Conservation (phyloP, 2,329 filamentous ascomycete species). For the Fusarium sambucinum region DNA sequence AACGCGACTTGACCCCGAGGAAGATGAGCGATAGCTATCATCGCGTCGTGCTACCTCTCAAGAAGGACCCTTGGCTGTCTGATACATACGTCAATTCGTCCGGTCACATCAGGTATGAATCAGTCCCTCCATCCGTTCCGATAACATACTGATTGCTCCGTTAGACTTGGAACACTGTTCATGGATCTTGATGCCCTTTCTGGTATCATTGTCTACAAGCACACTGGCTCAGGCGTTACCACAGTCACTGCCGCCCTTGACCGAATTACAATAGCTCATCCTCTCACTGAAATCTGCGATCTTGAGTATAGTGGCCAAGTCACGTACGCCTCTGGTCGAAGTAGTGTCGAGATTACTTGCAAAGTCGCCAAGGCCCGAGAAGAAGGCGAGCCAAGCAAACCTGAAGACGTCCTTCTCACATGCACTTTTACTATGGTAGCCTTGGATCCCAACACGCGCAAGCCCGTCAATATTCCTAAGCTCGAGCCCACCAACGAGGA, state of each 20-base stretch:
- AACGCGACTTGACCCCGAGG: slow-evolving; percentile 47
- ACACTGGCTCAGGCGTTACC: slow-evolving; percentile 68
- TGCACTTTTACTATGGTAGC: slow-evolving; percentile 54
- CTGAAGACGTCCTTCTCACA: slow-evolving; percentile 60
- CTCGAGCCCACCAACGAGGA: slow-evolving; percentile 45
- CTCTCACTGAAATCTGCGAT: slow-evolving; percentile 81
- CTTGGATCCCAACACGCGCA: slow-evolving; percentile 47
- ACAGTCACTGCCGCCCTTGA: slow-evolving; percentile 64
- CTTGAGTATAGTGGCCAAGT: slow-evolving; percentile 74
- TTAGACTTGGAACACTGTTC: slow-evolving; percentile 73
- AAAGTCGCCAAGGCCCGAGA: slow-evolving; percentile 76
- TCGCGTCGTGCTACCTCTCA: slow-evolving; percentile 67
- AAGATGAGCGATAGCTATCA: slow-evolving; percentile 52
- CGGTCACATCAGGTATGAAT: slow-evolving; percentile 71
- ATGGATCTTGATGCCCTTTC: slow-evolving; percentile 86
- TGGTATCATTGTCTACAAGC: slow-evolving; percentile 79
- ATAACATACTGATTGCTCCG: rapidly evolving
- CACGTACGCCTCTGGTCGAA: slow-evolving; percentile 78
- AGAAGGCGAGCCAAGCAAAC: slow-evolving; percentile 64
- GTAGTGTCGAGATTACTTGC: slow-evolving; percentile 79
- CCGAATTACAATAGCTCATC: slow-evolving; percentile 71
- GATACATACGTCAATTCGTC: slow-evolving; percentile 83
- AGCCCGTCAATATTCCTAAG: slow-evolving; percentile 45
- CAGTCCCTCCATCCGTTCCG: no score
- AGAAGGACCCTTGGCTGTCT: slow-evolving; percentile 79